phyloP scores from a whole-genome alignment of 495 filamentous ascomycete species.

The Lasiosphaeria ovina region DNA sequence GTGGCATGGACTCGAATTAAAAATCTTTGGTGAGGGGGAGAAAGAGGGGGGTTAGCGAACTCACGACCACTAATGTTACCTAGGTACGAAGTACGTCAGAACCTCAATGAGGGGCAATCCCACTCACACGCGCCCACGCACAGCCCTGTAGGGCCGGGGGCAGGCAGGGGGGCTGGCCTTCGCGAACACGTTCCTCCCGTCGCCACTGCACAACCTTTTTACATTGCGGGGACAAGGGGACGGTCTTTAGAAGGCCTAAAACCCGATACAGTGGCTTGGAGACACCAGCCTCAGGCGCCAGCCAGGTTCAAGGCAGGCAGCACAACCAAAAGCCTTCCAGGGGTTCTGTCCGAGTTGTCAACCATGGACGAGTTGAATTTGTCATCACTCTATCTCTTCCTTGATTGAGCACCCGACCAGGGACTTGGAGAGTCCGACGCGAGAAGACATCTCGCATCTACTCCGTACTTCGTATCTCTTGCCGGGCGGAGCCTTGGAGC shows the following conservation, averaged over 20 bases:
- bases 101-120: conserved; percentile 15
- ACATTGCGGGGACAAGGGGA: not conserved
- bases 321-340: too few relatives aligned
- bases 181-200: not conserved
- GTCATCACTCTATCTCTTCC: too few relatives aligned
- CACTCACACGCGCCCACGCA: not conserved
- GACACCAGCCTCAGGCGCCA: not conserved
- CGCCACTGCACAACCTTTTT: not conserved
- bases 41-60: too few relatives aligned
- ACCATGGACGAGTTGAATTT: too few relatives aligned
- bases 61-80: not conserved
- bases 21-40: not conserved
- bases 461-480: too few relatives aligned
- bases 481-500: too few relatives aligned
- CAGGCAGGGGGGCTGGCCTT: not conserved
- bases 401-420: too few relatives aligned
- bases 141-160: conserved; percentile 18
- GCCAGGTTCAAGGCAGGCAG: too few relatives aligned
- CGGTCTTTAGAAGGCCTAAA: not conserved
- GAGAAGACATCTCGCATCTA: too few relatives aligned
- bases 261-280: conserved; percentile 5
- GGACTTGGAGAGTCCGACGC: too few relatives aligned
- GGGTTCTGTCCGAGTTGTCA: too few relatives aligned
- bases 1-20: not conserved
- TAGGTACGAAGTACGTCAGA: conserved; percentile 11